phyloP scores from a whole-genome alignment of 768 basidiomycete genomes.

The Strobilomyces dryophilus region DNA sequence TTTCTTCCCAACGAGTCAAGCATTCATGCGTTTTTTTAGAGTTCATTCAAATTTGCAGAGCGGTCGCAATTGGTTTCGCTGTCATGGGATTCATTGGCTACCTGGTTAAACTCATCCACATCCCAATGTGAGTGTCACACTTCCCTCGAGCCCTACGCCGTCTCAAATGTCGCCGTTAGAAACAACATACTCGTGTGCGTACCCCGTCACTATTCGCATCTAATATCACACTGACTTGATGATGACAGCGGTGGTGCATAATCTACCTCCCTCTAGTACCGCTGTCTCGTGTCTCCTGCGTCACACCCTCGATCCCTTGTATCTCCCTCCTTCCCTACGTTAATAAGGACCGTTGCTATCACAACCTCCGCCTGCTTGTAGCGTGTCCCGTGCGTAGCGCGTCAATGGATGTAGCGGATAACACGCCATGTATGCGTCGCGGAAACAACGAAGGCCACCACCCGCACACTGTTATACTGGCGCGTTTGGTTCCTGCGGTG shows the following conservation, averaged over 20 bases:
- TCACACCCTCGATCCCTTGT: conserved; percentile 18
- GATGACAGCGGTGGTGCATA: conserved; percentile 70
- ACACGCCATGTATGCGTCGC: conserved; percentile 1
- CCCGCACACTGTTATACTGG: conserved; percentile 11
- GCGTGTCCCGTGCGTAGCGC: neutral
- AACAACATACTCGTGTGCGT: conserved; percentile 98
- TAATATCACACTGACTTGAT: conserved; percentile 23
- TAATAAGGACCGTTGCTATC: conserved; percentile 4
- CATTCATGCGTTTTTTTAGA: conserved; percentile 46
- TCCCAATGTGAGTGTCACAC: conserved; percentile 78
- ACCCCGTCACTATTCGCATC: neutral
- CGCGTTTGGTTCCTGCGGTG: neutral
- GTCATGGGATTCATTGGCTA: conserved; percentile 99
- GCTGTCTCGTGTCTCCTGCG: conserved; percentile 7
- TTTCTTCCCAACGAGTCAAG: neutral
- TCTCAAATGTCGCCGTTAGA: conserved; percentile 40
- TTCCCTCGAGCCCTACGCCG: neutral
- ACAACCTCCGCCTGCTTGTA: neutral
- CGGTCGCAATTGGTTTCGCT: conserved; percentile 94
- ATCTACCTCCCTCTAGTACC: conserved; percentile 20
- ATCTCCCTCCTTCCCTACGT: conserved; percentile 13
- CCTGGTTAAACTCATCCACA: conserved; percentile 97
- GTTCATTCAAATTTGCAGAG: conserved; percentile 91
- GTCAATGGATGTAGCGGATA: conserved; percentile 1
- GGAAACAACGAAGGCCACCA: neutral